Conservation (phyloP, 208 protist genomes). For the Wallacemonas collosoma region DNA sequence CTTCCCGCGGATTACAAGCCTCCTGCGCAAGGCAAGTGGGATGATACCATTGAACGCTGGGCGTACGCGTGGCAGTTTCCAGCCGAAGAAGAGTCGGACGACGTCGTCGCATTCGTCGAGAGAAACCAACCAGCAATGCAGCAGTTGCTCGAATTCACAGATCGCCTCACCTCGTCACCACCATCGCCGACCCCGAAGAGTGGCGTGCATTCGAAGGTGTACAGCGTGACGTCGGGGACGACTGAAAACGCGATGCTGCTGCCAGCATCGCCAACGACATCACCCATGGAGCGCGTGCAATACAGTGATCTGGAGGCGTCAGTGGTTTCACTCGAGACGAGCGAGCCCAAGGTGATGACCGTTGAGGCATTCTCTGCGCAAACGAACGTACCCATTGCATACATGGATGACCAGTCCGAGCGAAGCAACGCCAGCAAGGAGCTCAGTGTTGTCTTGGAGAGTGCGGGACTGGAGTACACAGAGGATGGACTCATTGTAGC, state of each 20-base stretch:
- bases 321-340: conserved; percentile 8
- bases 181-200: conserved; percentile 46
- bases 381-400: conserved; percentile 75
- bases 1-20: conserved; percentile 86
- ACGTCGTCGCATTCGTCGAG: conserved; percentile 47
- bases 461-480: conserved; percentile 72
- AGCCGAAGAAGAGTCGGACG: conserved; percentile 67
- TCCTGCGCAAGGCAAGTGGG: conserved; percentile 85
- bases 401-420: conserved; percentile 85
- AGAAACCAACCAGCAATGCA: conserved; percentile 60
- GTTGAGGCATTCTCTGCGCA: conserved; percentile 51
- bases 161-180: conserved; percentile 49
- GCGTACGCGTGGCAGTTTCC: conserved; percentile 92
- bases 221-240: conserved; percentile 23
- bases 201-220: conserved; percentile 45
- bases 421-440: conserved; percentile 77
- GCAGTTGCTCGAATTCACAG: conserved; percentile 62
- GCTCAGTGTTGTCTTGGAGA: conserved; percentile 62
- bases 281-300: not conserved
- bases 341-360: conserved; percentile 23
- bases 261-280: not conserved
- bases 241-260: not conserved
- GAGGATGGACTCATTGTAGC: conserved; percentile 77
- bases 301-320: conserved; percentile 56
- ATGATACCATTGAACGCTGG: conserved; percentile 92